Conservation (phyloP, 225 moss, liverwort and hornwort genomes). For the Pleurozium schreberi region DNA sequence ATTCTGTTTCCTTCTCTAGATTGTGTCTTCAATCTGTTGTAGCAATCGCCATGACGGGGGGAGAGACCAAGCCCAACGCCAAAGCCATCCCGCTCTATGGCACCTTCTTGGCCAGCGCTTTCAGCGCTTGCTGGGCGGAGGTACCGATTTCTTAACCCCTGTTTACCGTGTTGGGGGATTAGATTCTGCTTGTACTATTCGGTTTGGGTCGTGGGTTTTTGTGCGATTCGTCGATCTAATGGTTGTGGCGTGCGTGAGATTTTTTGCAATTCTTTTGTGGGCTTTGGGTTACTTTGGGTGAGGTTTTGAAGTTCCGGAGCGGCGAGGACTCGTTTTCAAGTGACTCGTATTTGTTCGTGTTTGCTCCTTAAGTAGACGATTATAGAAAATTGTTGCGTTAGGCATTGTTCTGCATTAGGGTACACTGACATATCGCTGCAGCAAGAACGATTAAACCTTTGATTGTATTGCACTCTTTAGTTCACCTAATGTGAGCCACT, state of each 20-base stretch:
- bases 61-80: slow-evolving; percentile 34
- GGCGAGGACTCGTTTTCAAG: not conserved
- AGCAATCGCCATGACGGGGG: slow-evolving; percentile 25
- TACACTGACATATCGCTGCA: not conserved
- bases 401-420: not conserved
- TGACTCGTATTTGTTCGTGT: not conserved
- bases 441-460: not conserved
- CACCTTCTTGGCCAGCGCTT: slow-evolving; percentile 83
- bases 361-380: not conserved
- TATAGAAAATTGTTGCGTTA: not conserved
- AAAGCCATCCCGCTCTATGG: slow-evolving; percentile 49
- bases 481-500: not conserved
- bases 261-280: not conserved
- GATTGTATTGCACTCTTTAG: not conserved
- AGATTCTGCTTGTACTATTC: not conserved
- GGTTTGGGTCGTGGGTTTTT: not conserved
- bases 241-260: not conserved
- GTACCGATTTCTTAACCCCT: not conserved
- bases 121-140: slow-evolving; percentile 93
- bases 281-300: not conserved
- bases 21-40: not conserved
- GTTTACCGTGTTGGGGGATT: not conserved
- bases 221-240: not conserved
- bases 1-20: not conserved
- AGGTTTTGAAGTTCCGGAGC: not conserved